Conservation (phyloP, 768 basidiomycete genomes). For the Pulveroboletus sp. region DNA sequence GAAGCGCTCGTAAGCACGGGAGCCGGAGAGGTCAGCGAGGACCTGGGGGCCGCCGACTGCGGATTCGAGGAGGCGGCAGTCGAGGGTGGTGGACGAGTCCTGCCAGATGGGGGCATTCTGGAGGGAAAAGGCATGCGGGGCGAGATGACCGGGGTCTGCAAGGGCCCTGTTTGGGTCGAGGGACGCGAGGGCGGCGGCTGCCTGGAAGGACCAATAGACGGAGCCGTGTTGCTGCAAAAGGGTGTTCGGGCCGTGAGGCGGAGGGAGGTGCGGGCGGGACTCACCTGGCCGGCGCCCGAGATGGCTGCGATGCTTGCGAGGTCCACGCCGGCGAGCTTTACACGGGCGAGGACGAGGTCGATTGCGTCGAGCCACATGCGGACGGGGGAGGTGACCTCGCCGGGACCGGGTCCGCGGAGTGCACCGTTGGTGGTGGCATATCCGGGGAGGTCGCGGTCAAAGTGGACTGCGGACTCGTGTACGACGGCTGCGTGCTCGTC, state of each 20-base stretch:
- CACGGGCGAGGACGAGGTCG: not conserved
- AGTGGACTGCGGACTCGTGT: not conserved
- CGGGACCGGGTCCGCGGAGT: not conserved
- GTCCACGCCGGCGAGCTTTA: not conserved
- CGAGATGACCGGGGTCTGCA: not conserved
- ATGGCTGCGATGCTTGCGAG: not conserved
- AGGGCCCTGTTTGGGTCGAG: not conserved
- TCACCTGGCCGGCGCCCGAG: constrained; percentile 4
- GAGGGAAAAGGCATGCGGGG: not conserved
- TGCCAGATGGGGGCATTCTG: constrained; percentile 4
- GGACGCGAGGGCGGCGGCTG: not conserved
- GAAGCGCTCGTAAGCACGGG: constrained; percentile 8
- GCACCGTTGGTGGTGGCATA: not conserved
- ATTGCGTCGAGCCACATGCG: constrained; percentile 10
- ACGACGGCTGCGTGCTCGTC: not conserved
- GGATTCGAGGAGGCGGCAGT: constrained; percentile 1
- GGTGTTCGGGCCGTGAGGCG: not conserved
- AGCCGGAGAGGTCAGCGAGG: constrained; percentile 2
- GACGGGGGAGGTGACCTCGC: constrained; percentile 1
- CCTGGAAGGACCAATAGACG: constrained; percentile 2
- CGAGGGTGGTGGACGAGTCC: not conserved
- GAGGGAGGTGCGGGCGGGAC: not conserved
- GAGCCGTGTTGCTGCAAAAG: constrained; percentile 7
- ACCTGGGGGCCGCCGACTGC: not conserved
- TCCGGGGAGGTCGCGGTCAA: constrained; percentile 1